These are phyloP conservation scores for Chlorella sp. DNA, from an alignment of 139 green algal species.

Conservation along the genomic window DNA sequence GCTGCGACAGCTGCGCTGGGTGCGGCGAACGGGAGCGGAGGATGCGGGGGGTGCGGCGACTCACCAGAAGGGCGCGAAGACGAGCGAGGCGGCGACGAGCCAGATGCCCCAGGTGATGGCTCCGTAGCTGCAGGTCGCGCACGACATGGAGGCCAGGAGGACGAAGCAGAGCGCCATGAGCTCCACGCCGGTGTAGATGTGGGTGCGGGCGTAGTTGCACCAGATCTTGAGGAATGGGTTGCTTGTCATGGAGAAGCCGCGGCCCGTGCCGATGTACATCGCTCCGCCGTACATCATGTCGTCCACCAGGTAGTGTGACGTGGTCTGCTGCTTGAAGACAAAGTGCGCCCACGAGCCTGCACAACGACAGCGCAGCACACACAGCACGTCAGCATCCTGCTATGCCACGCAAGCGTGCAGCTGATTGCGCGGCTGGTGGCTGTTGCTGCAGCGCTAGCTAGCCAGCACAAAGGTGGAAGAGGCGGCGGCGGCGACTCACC, in stretches of 20 bases:
- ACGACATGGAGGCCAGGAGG: conserved; percentile 5
- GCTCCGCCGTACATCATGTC: conserved; percentile 61
- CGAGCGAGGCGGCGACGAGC: conserved; percentile 55
- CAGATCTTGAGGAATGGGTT: conserved; percentile 53
- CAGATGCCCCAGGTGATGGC: conserved; percentile 37
- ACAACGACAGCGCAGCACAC: not conserved
- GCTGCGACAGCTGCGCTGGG: too few relatives aligned
- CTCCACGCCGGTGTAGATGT: conserved; percentile 67
- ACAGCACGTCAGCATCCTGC: not conserved
- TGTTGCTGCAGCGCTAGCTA: too few relatives aligned
- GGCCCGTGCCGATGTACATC: conserved; percentile 76
- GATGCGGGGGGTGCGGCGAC: too few relatives aligned
- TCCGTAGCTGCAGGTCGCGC: conserved; percentile 4
- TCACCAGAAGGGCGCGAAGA: conserved; percentile 70
- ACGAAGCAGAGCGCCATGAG: conserved; percentile 45
- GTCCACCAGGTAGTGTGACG: conserved; percentile 47
- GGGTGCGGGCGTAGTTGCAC: conserved; percentile 49
- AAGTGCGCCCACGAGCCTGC: conserved; percentile 60
- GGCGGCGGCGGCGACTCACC: too few relatives aligned
- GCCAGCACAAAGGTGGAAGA: too few relatives aligned
- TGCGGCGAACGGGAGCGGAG: too few relatives aligned
- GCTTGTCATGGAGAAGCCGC: conserved; percentile 74
- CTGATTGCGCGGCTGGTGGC: too few relatives aligned
- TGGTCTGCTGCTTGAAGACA: conserved; percentile 66
- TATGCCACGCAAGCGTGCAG: not conserved